These are phyloP conservation scores for Auricularia auricula-judae DNA, from an alignment of 768 basidiomycete species.

Conservation along the genomic window DNA sequence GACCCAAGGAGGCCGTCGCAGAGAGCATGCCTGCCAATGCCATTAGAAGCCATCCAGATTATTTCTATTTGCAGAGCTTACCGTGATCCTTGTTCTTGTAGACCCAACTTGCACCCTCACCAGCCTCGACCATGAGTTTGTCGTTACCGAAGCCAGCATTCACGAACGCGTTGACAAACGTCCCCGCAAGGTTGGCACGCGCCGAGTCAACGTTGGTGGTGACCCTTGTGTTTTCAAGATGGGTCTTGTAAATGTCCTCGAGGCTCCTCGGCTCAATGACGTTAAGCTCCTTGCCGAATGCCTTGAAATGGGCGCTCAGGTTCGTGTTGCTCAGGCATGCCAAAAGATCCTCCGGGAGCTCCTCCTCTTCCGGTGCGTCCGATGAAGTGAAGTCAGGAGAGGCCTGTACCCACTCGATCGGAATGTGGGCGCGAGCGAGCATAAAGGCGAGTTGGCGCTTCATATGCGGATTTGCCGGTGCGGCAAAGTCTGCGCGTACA, in stretches of 20 bases:
- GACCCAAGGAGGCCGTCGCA: slow-evolving; percentile 87
- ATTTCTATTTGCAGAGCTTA: slow-evolving; percentile 17
- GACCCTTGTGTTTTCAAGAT: slow-evolving; percentile 82
- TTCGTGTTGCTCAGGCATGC: slow-evolving; percentile 81
- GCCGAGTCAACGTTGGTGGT: slow-evolving; percentile 83
- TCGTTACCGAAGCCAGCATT: slow-evolving; percentile 99
- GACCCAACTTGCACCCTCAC: slow-evolving; percentile 95
- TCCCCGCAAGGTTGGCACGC: slow-evolving; percentile 86
- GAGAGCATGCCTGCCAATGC: slow-evolving; percentile 63
- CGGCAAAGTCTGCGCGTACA: slow-evolving; percentile 78
- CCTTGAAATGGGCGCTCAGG: slow-evolving; percentile 74
- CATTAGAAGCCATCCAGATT: not conserved
- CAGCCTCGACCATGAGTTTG: slow-evolving; percentile 93
- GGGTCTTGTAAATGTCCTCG: slow-evolving; percentile 96
- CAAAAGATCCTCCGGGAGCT: slow-evolving; percentile 69
- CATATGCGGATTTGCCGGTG: slow-evolving; percentile 89
- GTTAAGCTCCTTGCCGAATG: slow-evolving; percentile 89
- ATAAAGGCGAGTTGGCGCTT: slow-evolving; percentile 90
- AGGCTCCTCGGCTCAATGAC: slow-evolving; percentile 82
- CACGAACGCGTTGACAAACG: slow-evolving; percentile 97
- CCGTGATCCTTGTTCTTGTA: slow-evolving; percentile 99
- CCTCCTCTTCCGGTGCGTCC: slow-evolving; percentile 43
- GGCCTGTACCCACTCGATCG: slow-evolving; percentile 77
- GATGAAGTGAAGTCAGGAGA: slow-evolving; percentile 26
- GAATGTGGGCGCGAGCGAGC: slow-evolving; percentile 85